Base-by-base conservation (phyloP, 495 filamentous ascomycete species). In the Stereocaulon alpinum region DNA sequence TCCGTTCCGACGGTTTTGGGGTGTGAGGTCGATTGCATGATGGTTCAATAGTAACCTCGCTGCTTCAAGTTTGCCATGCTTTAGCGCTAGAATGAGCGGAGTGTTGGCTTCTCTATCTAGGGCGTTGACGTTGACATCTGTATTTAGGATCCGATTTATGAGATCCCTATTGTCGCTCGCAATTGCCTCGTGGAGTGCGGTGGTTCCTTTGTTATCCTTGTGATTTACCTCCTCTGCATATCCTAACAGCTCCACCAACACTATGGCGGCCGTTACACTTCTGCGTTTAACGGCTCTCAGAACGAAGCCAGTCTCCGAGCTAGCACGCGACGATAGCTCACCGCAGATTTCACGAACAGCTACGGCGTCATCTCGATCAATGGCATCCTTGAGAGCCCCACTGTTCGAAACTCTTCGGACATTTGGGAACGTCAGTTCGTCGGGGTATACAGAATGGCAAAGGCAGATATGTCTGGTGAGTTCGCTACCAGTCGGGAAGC, bases 311-410 rank as follows among this genome's bases (percentile, higher is more conserved):
- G 52, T 55, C 32, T 56, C 37, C 0, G 11, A 40, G 10, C 22
- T 30, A 1, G 59, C 18, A 22, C 7, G 20, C n/a, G 6, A n/a
- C 11, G 3, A 22, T 15, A 11, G 3, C 15, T 32, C 52, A 42
- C 14, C 53, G n/a, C 53, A 61, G 43, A 61, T 17, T 20, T 42
- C 59, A 17, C 44, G 52, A 29, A 61, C 22, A 20, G 53, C 59
- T 30, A 32, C 9, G 3, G 17, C 44, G 4, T 61, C 59, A 40
- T 61, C 53, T 20, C 54, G 20, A 50, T 61, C 53, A 14, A 61
- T 61, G 10, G 59, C 59, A 56, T 61, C 43, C 9, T 61, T 40
- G 5, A 61, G 59, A 50, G 52, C 18, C 20, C 49, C 40, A 17
- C 34, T 34, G 12, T 20, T 18, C 10, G 52, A 56, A 17, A 15